Conservation (phyloP, 2,329 filamentous ascomycete genomes). For the Apiospora sp. region DNA sequence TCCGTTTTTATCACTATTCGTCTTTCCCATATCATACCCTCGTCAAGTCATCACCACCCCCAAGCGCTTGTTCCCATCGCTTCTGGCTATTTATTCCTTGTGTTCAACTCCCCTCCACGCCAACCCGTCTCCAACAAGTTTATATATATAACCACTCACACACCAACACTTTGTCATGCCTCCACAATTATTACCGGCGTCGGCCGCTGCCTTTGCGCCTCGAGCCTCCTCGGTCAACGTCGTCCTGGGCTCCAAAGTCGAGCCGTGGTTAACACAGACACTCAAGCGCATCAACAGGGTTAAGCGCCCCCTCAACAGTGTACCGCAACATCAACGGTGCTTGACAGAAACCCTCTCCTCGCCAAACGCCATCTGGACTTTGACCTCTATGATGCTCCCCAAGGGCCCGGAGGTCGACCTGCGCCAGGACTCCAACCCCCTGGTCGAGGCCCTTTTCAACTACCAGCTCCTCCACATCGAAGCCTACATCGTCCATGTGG, state of each 20-base stretch:
- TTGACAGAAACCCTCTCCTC: conserved; percentile 94
- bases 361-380: conserved; percentile 89
- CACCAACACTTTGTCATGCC: conserved; percentile 71
- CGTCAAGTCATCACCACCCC: conserved; percentile 30
- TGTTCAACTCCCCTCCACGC: conserved; percentile 32
- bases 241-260: conserved; percentile 88
- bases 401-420: conserved; percentile 88
- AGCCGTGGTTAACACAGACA: conserved; percentile 96
- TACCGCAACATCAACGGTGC: conserved; percentile 93
- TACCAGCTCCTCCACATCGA: conserved; percentile 93
- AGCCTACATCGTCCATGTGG: conserved; percentile 97
- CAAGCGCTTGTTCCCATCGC: conserved; percentile 36
- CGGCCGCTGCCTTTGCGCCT: conserved; percentile 94
- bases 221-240: conserved; percentile 91
- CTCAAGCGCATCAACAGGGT: conserved; percentile 96
- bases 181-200: conserved; percentile 90
- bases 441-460: conserved; percentile 89
- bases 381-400: conserved; percentile 90
- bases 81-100: conserved; percentile 41
- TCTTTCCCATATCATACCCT: conserved; percentile 48
- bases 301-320: conserved; percentile 96
- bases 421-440: conserved; percentile 79
- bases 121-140: conserved; percentile 23
- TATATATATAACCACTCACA: conserved; percentile 27
- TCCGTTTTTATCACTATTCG: conserved; percentile 53